phyloP scores from a whole-genome alignment of 2,329 filamentous ascomycete species.

The Curvularia sp. region DNA sequence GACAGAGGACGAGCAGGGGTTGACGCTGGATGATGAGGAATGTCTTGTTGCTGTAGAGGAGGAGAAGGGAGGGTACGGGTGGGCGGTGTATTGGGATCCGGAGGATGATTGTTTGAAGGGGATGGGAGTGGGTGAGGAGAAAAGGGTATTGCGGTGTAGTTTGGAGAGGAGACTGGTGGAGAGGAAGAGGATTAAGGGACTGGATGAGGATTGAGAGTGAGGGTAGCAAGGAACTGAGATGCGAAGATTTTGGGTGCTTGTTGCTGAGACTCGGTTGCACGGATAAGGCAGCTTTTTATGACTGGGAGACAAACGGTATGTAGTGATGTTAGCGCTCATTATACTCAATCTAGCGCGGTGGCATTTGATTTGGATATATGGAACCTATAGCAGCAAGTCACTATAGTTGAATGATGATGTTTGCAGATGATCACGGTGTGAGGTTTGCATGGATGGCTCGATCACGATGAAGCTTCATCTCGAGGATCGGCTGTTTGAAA shows the following conservation, averaged over 20 bases:
- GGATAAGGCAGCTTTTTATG: no score
- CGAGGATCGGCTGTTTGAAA: no score
- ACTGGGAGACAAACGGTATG: no score
- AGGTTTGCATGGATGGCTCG: no score
- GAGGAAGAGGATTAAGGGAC: constrained; percentile 20
- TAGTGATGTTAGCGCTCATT: no score
- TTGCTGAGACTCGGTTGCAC: background rate
- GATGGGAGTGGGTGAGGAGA: constrained; percentile 47
- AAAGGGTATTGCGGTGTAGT: constrained; percentile 54
- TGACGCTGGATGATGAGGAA: constrained; percentile 63
- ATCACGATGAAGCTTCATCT: no score
- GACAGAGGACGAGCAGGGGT: constrained; percentile 65
- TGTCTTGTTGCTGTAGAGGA: constrained; percentile 65
- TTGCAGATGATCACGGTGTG: no score
- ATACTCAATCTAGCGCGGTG: no score
- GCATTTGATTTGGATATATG: no score
- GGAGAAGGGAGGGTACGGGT: constrained; percentile 54
- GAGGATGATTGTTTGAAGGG: constrained; percentile 56
- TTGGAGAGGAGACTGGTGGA: constrained; percentile 51
- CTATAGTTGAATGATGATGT: no score
- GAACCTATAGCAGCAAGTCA: no score
- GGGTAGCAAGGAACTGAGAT: no score
- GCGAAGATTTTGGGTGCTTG: background rate
- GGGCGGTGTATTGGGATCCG: constrained; percentile 61
- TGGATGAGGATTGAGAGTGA: constrained; percentile 21